A percentile compares a stretch with the other conserved stretches of the same genome.
These are phyloP conservation scores for Pythium volutum DNA, from an alignment of 352 stramenopile species.

Conservation along the genomic window DNA sequence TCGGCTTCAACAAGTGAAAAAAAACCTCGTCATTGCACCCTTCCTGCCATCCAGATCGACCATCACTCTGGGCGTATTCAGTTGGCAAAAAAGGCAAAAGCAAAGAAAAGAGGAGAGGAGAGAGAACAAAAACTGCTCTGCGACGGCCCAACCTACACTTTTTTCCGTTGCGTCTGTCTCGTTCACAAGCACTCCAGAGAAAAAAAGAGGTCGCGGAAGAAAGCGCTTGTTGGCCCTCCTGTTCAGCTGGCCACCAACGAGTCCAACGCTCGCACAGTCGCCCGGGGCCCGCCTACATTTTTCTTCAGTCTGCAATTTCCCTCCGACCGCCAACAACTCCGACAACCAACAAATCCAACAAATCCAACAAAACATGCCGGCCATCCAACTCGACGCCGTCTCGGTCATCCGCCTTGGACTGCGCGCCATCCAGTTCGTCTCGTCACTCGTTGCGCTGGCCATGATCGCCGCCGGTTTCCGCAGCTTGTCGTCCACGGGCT, in stretches of 20 bases:
- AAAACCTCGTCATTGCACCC: not conserved
- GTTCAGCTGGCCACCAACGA: not conserved
- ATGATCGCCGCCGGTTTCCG: slow-evolving; percentile 41
- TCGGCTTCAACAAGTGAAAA: not conserved
- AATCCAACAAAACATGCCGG: slow-evolving; percentile 4
- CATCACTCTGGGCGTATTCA: not conserved
- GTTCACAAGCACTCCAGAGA: not conserved
- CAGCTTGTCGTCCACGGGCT: not conserved
- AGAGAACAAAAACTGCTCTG: slow-evolving; percentile 3
- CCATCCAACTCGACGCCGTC: not conserved
- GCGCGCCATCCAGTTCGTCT: slow-evolving; percentile 51
- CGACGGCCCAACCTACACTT: slow-evolving; percentile 22
- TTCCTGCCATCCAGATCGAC: not conserved
- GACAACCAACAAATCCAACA: not conserved
- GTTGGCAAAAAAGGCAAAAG: not conserved
- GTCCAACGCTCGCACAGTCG: not conserved
- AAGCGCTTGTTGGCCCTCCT: not conserved
- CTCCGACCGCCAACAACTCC: not conserved
- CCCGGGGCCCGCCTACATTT: not conserved
- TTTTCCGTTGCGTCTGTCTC: slow-evolving; percentile 25
- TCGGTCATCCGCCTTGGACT: slow-evolving; percentile 9
- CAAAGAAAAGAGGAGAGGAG: not conserved
- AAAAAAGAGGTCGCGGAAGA: slow-evolving; percentile 2
- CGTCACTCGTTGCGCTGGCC: slow-evolving; percentile 49
- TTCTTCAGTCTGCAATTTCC: slow-evolving; percentile 11